Conservation (phyloP, 768 basidiomycete genomes). For the Pleurotus ostreatus region DNA sequence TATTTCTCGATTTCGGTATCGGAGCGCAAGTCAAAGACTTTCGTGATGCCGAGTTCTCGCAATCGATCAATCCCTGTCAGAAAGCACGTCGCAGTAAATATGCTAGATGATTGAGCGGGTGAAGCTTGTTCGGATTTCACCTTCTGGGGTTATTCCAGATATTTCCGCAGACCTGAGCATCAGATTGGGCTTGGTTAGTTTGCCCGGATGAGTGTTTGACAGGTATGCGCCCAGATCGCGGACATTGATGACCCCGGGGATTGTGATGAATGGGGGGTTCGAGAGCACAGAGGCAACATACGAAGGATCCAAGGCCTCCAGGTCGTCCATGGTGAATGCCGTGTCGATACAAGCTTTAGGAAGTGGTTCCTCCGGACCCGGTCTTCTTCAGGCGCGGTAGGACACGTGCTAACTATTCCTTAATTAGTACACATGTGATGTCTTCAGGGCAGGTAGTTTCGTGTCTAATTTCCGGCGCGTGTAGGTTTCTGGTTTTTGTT, state of each 20-base stretch:
- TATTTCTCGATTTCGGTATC: slow-evolving; percentile 79
- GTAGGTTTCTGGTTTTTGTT: slow-evolving; percentile 6
- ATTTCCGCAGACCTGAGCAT: slow-evolving; percentile 72
- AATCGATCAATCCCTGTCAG: slow-evolving; percentile 53
- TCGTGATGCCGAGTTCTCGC: slow-evolving; percentile 57
- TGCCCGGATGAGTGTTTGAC: slow-evolving; percentile 39
- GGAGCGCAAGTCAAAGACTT: slow-evolving; percentile 75
- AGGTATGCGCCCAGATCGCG: slow-evolving; percentile 68
- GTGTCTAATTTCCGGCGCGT: slow-evolving; percentile 24
- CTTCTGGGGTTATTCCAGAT: slow-evolving; percentile 65
- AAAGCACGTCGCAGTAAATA: slow-evolving; percentile 1
- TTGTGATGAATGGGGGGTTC: slow-evolving; percentile 61
- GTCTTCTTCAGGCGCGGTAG: neutral
- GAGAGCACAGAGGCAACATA: slow-evolving; percentile 65
- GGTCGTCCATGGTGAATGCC: slow-evolving; percentile 33
- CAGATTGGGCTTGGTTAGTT: slow-evolving; percentile 52
- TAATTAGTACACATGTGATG: neutral
- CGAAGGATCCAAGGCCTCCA: slow-evolving; percentile 62
- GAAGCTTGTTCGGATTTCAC: slow-evolving; percentile 26
- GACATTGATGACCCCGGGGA: slow-evolving; percentile 74
- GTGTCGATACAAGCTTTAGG: slow-evolving; percentile 8
- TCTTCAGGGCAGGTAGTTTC: slow-evolving; percentile 14
- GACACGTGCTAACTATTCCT: too few species aligned
- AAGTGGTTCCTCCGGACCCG: slow-evolving; percentile 5
- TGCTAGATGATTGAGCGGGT: neutral